Evolutionary conservation across 2,329 filamentous ascomycete genomes (phyloP).

Genomic region (Tolypocladium album): DNA sequence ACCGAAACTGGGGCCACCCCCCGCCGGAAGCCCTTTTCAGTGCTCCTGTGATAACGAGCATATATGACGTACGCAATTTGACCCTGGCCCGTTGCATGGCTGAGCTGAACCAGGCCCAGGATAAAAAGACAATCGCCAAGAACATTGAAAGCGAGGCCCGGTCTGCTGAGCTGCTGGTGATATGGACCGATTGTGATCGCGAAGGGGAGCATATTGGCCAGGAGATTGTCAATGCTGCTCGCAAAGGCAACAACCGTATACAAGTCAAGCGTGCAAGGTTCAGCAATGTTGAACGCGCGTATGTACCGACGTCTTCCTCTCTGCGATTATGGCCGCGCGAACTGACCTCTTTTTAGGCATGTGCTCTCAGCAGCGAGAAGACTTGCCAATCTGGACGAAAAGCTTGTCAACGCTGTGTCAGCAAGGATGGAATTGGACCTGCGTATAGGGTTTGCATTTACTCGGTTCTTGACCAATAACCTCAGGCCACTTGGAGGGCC

Average conservation of each 20-base stretch:
- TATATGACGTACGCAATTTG: conserved; percentile 46
- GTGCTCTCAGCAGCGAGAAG: conserved; percentile 73
- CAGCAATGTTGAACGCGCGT: conserved; percentile 92
- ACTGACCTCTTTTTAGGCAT: conserved; percentile 45
- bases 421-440: conserved; percentile 88
- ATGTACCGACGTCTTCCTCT: conserved; percentile 17
- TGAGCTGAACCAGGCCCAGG: conserved; percentile 30
- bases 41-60: conserved; percentile 58
- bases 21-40: conserved; percentile 72
- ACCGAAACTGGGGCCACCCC: conserved; percentile 72
- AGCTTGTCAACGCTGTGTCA: conserved; percentile 76
- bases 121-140: conserved; percentile 68
- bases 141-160: conserved; percentile 78
- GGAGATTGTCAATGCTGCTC: conserved; percentile 77
- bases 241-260: conserved; percentile 60
- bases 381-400: conserved; percentile 70
- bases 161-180: conserved; percentile 66
- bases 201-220: conserved; percentile 95
- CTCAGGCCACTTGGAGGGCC: conserved; percentile 62
- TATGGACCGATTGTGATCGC: conserved; percentile 98
- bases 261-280: conserved; percentile 80
- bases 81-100: neutral
- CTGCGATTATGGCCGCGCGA: conserved; percentile 1
- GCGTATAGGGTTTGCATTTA: conserved; percentile 86
- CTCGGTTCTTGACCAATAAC: conserved; percentile 71